These are phyloP conservation scores for Sequoiadendron giganteum DNA, from an alignment of 75 land plant genomes.

Conservation along the genomic window DNA sequence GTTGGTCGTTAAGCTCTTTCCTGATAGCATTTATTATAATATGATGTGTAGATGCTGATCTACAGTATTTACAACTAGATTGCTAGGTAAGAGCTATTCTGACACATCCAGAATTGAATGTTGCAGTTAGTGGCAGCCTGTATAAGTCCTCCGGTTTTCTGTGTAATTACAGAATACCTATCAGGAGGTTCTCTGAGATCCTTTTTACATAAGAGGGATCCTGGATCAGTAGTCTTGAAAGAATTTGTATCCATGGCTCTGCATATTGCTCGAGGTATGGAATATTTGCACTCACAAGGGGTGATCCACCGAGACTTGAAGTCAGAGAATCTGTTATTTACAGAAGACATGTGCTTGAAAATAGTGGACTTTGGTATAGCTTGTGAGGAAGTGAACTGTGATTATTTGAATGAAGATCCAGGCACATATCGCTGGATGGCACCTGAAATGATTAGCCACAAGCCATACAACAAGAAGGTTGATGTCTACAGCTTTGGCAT, in stretches of 20 bases:
- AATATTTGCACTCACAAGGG: constrained; percentile 66
- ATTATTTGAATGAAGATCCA: constrained; percentile 32
- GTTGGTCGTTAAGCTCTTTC: neutral
- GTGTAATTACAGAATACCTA: constrained; percentile 71
- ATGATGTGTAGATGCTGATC: neutral
- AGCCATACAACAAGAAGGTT: constrained; percentile 45
- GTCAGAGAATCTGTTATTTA: constrained; percentile 58
- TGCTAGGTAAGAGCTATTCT: neutral
- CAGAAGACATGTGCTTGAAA: constrained; percentile 39
- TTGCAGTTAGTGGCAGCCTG: constrained; percentile 78
- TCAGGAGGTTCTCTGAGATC: constrained; percentile 78
- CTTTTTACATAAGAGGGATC: constrained; percentile 41
- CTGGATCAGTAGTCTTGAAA: constrained; percentile 29
- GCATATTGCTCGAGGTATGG: constrained; percentile 74
- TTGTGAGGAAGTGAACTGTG: constrained; percentile 43
- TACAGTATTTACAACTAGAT: neutral
- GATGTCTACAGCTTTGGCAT: constrained; percentile 81
- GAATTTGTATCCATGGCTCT: constrained; percentile 34
- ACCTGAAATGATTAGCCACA: constrained; percentile 59
- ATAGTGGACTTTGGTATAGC: constrained; percentile 80
- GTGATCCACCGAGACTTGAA: constrained; percentile 70
- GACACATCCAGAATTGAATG: neutral
- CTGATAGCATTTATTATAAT: neutral
- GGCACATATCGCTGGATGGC: constrained; percentile 79
- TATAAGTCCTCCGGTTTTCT: constrained; percentile 63